phyloP scores from a whole-genome alignment of 2,329 filamentous ascomycete species.

The Trichoderma sp. region DNA sequence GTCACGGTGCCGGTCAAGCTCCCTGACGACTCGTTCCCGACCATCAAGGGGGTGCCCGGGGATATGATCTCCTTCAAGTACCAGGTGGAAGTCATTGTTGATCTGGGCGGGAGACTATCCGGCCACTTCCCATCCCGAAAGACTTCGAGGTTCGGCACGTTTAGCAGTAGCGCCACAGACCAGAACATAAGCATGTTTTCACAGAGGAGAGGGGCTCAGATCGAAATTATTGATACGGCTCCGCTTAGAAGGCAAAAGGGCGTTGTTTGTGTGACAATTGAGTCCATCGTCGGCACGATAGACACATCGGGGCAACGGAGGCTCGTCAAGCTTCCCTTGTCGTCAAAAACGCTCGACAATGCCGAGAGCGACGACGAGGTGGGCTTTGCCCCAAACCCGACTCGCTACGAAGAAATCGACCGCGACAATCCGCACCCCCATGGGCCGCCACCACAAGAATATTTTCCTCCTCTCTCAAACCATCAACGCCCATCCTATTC shows the following conservation, averaged over 20 bases:
- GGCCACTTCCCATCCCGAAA: slow-evolving; percentile 67
- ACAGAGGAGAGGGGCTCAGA: slow-evolving; percentile 50
- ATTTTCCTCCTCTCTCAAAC: slow-evolving; percentile 34
- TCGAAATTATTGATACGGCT: slow-evolving; percentile 85
- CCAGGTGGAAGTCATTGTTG: slow-evolving; percentile 86
- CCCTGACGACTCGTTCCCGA: slow-evolving; percentile 88
- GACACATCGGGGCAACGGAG: slow-evolving; percentile 58
- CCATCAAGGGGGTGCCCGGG: slow-evolving; percentile 83
- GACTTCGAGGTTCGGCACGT: slow-evolving; percentile 43
- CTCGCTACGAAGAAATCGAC: slow-evolving; percentile 17
- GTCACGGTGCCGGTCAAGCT: slow-evolving; percentile 81
- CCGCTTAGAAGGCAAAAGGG: slow-evolving; percentile 83
- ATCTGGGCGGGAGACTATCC: slow-evolving; percentile 81
- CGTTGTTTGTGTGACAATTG: slow-evolving; percentile 82
- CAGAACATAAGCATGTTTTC: slow-evolving; percentile 30
- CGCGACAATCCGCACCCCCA: background rate
- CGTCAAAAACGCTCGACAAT: slow-evolving; percentile 29
- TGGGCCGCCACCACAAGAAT: slow-evolving; percentile 21
- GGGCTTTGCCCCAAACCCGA: slow-evolving; percentile 21
- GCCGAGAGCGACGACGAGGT: slow-evolving; percentile 35
- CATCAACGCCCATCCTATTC: slow-evolving; percentile 29
- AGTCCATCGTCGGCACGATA: slow-evolving; percentile 80
- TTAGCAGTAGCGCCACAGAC: slow-evolving; percentile 29
- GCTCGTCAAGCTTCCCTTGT: slow-evolving; percentile 26
- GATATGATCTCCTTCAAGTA: slow-evolving; percentile 96